Base-by-base conservation (phyloP, 495 filamentous ascomycete species). In the Penicillium canariense region DNA sequence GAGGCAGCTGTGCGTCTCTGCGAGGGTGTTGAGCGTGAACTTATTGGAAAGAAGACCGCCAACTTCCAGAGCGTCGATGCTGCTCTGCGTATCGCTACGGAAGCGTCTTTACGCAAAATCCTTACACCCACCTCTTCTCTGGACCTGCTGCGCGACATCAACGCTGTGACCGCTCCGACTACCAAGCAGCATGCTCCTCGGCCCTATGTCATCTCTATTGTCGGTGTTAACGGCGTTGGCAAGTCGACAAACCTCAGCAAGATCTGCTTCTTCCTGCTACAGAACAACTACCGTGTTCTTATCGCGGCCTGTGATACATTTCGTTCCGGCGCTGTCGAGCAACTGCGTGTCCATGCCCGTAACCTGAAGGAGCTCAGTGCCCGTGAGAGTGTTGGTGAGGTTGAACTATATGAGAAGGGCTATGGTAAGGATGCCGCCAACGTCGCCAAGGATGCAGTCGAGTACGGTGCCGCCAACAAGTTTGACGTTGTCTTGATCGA, bases 181-280 rank as follows among this genome's bases (percentile, higher is more conserved):
- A 68, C 50, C 42, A 72, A 75, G 42, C 62, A 65, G 35, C 73
- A 84, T 7, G 75, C 82, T 40, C 76, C 77, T 23, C 84, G 91
- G 11, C 94, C 94, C 31, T 98, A 97, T 60, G 93, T 97, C 54
- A 95, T 98, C 61, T 95, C 90, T 27, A 96, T 98, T 50, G 95
- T 98, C 28, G 94, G 94, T 48, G 94, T 98, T 61, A 98, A 98
- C 63, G 94, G 94, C 22, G 94, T 98, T 43, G 94, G 94, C 65
- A 98, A 98, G 72, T 96, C 90, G 7, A 98, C 94, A 17, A 97
- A 96, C 58, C 75, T 98, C 15, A 90, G 89, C 66, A 98, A 98
- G 72, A 94, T 98, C 55, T 93, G 89, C 68, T 97, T 92, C 75
- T 97, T 97, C 76, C 80, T 98, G 10, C 78, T 98, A 20, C 95